Evolutionary conservation across 768 basidiomycete genomes (phyloP), one percentile per base, ranked within the genome.

Genomic region (Pleurotus giganteus): DNA sequence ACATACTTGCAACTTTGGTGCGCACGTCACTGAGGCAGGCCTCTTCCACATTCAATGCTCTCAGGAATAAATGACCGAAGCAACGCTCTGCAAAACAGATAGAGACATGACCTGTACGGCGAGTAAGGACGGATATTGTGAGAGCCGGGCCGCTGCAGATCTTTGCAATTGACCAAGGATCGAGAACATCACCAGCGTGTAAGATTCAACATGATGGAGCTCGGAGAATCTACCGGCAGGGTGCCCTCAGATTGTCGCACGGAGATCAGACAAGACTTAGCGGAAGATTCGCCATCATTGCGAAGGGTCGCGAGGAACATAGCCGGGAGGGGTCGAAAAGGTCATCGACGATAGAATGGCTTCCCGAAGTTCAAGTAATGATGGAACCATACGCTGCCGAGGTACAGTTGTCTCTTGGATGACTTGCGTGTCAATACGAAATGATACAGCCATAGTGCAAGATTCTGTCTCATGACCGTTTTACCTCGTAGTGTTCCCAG

Each of bases 401-500:
- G 39, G 15, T 15, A 5, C 6, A n/a, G 7, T 13, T 15, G 17
- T n/a, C 8, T 15, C 19, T 41, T 41, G 8, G 15, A 17, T 41
- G 19, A 17, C 39, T 41, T 41, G 19, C 39, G 39, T n/a, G 17
- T 41, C n/a, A n/a, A 41, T 6, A 6, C 39, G 6, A 41, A 41
- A 41, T 21, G 17, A 41, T 41, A 41, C 39, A 41, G 17, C 17
- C 12, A 41, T 21, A n/a, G 39, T 21, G 39, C 17, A 6, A 32
- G 31, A 32, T 32, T 32, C 31, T 21, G 13, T 23, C 37, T 61
- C 44, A 67, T 55, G 59, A 58, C 34, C 63, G 60, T 50, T 72
- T 74, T 15, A 83, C 82, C 55, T 79, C 73, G 63, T 96, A 96
- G 47, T 77, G 74, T 62, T 93, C 91, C 94, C 95, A 98, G 4